Evolutionary conservation across 352 stramenopile genomes (phyloP), one percentile per base, ranked within the genome.

Genomic region (Salisapilia sapeloensis): DNA sequence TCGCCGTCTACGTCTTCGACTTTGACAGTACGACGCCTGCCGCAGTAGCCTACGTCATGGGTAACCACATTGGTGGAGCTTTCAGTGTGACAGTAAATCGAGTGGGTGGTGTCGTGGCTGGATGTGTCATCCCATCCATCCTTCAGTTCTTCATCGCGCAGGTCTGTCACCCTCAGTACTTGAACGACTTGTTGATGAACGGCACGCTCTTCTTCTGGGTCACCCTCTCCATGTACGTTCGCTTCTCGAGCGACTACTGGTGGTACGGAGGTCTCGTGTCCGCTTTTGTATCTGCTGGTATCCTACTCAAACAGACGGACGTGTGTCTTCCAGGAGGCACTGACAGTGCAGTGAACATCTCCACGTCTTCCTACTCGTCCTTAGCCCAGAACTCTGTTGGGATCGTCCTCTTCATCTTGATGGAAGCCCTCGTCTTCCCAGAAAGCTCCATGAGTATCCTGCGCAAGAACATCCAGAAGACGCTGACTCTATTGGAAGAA

Each of bases 131-230:
- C 23, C 42, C 42, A 20, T 47, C 36, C 29, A 24, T 49, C 13
- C 24, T 47, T 23, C 27, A 36, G 13, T 46, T 49, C 30, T 49
- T 48, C 38, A 46, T 49, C 36, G 35, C 36, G 23, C 39, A 49
- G 12, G n/a, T n/a, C n/a, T 49, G 42, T 21, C n/a, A n/a, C n/a
- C 22, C n/a, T 5, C 22, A 18, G 10, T 17, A 27, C 11, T 1
- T 28, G 22, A 24, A 42, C 9, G 24, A 24, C 26, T n/a, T 33
- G 12, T 11, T 46, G 12, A 49, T 18, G 6, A 33, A 49, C 19
- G 1, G 21, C 24, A 11, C 40, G 7, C 25, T 49, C 5, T 49
- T 49, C 23, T 6, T 46, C 8, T 49, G 42, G 42, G 42, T 49
- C 12, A 46, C 42, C 0, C 18, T 45, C 18, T 49, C 42, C 8